Conservation (phyloP, 768 basidiomycete species). For the Boletus speciosus region DNA sequence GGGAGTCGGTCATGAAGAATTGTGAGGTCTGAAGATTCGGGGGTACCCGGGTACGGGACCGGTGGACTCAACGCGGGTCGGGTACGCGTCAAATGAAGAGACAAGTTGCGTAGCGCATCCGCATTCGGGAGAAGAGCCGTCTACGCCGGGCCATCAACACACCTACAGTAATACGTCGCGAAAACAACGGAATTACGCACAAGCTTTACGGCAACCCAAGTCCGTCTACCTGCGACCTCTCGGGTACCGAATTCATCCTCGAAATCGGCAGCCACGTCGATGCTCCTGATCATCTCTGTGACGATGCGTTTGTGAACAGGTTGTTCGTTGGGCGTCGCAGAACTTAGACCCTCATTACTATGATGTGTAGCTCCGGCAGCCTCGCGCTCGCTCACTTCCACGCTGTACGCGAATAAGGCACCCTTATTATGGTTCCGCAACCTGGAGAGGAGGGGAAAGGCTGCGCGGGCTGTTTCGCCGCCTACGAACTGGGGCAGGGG, state of each 20-base stretch:
- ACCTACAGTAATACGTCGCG: neutral
- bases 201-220: constrained; percentile 85
- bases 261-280: constrained; percentile 79
- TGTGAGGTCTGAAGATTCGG: constrained; percentile 55
- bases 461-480: constrained; percentile 72
- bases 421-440: constrained; percentile 72
- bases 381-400: constrained; percentile 71
- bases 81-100: constrained; percentile 49
- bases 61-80: constrained; percentile 32
- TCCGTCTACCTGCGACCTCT: constrained; percentile 44
- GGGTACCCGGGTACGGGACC: constrained; percentile 69
- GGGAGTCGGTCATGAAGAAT: constrained; percentile 36
- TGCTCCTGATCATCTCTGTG: constrained; percentile 69
- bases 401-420: constrained; percentile 76
- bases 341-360: neutral
- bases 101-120: constrained; percentile 57
- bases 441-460: constrained; percentile 57
- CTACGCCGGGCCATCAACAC: constrained; percentile 31
- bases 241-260: constrained; percentile 47
- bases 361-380: constrained; percentile 32
- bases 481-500: constrained; percentile 70
- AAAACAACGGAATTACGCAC: constrained; percentile 37
- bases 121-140: constrained; percentile 69
- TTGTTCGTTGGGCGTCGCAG: constrained; percentile 12
- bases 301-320: constrained; percentile 60